Base-by-base conservation (phyloP, 352 stramenopile genomes). In the Globisporangium emineosum region DNA sequence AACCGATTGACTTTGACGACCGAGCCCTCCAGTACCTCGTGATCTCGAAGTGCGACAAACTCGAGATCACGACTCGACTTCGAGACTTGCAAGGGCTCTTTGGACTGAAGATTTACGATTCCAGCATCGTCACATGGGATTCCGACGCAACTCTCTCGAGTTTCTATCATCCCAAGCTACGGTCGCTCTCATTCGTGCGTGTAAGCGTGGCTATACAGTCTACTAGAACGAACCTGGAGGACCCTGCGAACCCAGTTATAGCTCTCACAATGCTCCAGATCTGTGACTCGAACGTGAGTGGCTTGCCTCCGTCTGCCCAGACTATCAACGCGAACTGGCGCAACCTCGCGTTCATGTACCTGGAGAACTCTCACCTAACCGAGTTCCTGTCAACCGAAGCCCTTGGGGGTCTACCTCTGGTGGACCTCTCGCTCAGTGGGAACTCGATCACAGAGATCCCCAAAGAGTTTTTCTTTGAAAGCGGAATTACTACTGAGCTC, bases 391-490 rank as follows among this genome's bases (percentile, higher is more conserved):
- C 8, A 45, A 5, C 40, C 17, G 12, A 37, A 3, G n/a, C 52
- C 17, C n/a, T 43, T 17, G 10, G 5, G 8, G 5, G 15, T n/a
- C 50, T 65, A 15, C 49, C 49, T 21, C 35, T 59, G 0, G 8
- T 59, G 7, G 35, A 54, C 2, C 50, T 65, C 60, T 57, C 35
- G 33, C 47, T 59, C 17, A 40, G 49, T 51, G 50, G 37, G 33
- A 65, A 57, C 10, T 27, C 49, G 49, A 43, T 59, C 49, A 4
- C 19, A 2, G 6, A 43, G 9, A 49, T 65, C 35, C 60, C 35
- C 9, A 23, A 29, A 47, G 57, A 54, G 29, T 49, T 57, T 12
- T 43, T 64, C 30, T 64, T 64, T 37, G 54, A 35, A 47, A 40
- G 0, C 32, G 17, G 40, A 45, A 21, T 10, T 5, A 45, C 9